Evolutionary conservation across 129 eudicot genomes (phyloP).

Genomic region (Saussurea involucrata): DNA sequence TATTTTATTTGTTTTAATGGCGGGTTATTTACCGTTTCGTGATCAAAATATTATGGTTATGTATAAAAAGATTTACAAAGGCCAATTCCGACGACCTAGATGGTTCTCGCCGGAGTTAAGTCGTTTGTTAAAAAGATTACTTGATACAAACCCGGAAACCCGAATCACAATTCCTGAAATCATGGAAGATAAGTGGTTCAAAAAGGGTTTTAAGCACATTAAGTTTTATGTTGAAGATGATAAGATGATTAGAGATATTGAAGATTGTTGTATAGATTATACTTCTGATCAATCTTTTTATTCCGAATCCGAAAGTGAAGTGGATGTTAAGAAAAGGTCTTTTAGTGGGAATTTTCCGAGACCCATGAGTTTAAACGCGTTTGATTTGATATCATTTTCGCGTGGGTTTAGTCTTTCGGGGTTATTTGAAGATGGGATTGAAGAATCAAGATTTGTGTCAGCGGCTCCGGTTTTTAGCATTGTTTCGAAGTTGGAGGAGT

Average conservation of each 20-base stretch:
- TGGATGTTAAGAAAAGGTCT: constrained; percentile 37
- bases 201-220: constrained; percentile 57
- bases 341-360: constrained; percentile 25
- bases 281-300: constrained; percentile 33
- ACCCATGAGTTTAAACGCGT: constrained; percentile 64
- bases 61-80: constrained; percentile 63
- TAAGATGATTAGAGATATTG: constrained; percentile 39
- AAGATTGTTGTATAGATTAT: constrained; percentile 21
- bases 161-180: constrained; percentile 54
- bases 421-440: constrained; percentile 60
- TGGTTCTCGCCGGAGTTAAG: constrained; percentile 58
- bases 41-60: constrained; percentile 61
- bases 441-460: constrained; percentile 46
- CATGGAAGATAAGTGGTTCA: constrained; percentile 61
- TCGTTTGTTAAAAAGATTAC: constrained; percentile 30
- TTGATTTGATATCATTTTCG: constrained; percentile 61
- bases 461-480: constrained; percentile 51
- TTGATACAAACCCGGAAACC: constrained; percentile 62
- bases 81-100: constrained; percentile 61
- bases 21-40: constrained; percentile 62
- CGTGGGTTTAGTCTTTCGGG: constrained; percentile 60
- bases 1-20: constrained; percentile 59
- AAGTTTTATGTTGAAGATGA: constrained; percentile 69
- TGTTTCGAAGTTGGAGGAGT: constrained; percentile 66
- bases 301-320: constrained; percentile 48